Evolutionary conservation across 257 asterid species (phyloP).

Genomic region (Nicotiana knightiana): DNA sequence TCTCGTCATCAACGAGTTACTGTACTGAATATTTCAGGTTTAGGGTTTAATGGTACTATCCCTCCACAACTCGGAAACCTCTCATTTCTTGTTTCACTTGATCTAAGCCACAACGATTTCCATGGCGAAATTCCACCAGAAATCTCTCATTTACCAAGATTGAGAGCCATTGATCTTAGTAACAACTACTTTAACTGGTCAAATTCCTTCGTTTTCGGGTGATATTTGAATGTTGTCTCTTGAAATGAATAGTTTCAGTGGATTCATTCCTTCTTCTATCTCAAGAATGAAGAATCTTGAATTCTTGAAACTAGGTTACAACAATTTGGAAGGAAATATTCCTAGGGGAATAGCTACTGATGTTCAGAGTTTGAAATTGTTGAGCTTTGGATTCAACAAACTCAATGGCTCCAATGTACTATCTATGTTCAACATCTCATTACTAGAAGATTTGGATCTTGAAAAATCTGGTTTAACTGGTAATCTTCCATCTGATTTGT

Average conservation of each 20-base stretch:
- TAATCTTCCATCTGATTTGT: not conserved
- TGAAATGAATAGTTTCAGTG: conserved; percentile 7
- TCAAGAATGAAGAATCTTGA: not conserved
- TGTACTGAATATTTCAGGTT: conserved; percentile 18
- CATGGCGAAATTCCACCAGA: conserved; percentile 20
- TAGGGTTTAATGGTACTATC: conserved; percentile 23
- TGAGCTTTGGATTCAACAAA: not conserved
- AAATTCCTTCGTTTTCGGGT: not conserved
- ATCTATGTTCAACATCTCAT: conserved; percentile 3
- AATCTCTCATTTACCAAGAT: conserved; percentile 14
- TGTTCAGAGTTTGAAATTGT: not conserved
- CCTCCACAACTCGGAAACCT: conserved; percentile 31
- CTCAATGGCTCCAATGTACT: conserved; percentile 13
- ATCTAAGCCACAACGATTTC: conserved; percentile 21
- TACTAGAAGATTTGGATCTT: not conserved
- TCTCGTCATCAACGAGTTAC: conserved; percentile 26
- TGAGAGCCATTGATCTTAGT: conserved; percentile 1
- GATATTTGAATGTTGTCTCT: not conserved
- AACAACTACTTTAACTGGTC: conserved; percentile 1
- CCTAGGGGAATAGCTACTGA: not conserved
- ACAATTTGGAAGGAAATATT: conserved; percentile 5
- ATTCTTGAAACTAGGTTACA: not conserved
- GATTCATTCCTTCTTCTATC: not conserved
- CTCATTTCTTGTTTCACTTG: conserved; percentile 29
- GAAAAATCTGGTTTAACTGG: not conserved